Evolutionary conservation across 371 early-diverging fungal species (phyloP).

Genomic region (Actinomortierella wolfii): DNA sequence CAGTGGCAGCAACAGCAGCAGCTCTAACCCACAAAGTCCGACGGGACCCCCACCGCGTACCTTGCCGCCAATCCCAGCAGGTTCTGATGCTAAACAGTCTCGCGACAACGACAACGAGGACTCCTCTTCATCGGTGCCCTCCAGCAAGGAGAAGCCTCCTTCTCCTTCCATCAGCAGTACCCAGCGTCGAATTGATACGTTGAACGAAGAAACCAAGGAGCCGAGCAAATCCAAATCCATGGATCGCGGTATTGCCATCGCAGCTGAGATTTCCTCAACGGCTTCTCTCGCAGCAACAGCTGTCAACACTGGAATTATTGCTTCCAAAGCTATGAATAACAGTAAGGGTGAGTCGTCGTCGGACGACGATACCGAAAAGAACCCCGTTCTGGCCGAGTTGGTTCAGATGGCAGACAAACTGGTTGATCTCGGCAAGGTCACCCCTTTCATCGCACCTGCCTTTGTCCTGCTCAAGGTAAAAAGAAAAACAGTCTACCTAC

Average conservation of each 20-base stretch:
- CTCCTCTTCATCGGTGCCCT: not conserved
- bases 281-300: slow-evolving; percentile 5
- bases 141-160: not conserved
- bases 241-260: slow-evolving; percentile 16
- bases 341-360: slow-evolving; percentile 2
- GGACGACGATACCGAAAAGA: slow-evolving; percentile 16
- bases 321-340: slow-evolving; percentile 13
- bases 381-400: slow-evolving; percentile 29
- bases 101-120: not conserved
- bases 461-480: slow-evolving; percentile 48
- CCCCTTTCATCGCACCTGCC: slow-evolving; percentile 54
- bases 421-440: slow-evolving; percentile 49
- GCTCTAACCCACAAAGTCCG: slow-evolving; percentile 10
- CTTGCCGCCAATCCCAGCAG: slow-evolving; percentile 35
- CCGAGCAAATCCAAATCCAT: not conserved
- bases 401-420: slow-evolving; percentile 46
- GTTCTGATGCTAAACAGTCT: not conserved
- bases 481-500: too few relatives aligned
- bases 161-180: slow-evolving; percentile 11
- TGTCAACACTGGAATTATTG: slow-evolving; percentile 6
- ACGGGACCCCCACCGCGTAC: slow-evolving; percentile 32
- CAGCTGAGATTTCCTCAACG: slow-evolving; percentile 3
- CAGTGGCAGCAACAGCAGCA: not conserved
- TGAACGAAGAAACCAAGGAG: not conserved
- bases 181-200: slow-evolving; percentile 8